These are phyloP conservation scores for Hirsutella thompsonii DNA, from an alignment of 2,329 filamentous ascomycete genomes.

Conservation along the genomic window DNA sequence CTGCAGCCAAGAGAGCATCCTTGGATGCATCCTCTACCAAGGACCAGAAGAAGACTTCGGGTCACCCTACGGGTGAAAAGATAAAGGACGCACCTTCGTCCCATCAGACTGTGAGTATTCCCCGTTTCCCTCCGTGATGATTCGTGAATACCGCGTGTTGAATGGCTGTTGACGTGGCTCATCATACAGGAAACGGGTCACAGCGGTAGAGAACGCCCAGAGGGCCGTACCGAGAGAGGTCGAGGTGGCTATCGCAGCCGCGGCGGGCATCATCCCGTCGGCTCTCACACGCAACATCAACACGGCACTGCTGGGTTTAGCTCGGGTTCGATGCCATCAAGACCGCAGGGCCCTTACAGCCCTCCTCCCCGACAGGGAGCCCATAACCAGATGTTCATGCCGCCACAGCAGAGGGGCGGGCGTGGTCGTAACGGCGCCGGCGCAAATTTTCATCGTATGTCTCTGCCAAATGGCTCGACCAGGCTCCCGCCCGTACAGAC, in stretches of 20 bases:
- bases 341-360: slow-evolving; percentile 27
- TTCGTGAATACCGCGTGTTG: background rate
- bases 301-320: slow-evolving; percentile 17
- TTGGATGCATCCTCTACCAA: slow-evolving; percentile 25
- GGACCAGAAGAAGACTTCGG: slow-evolving; percentile 32
- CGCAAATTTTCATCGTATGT: slow-evolving; percentile 25
- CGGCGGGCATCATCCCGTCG: slow-evolving; percentile 26
- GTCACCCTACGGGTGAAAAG: slow-evolving; percentile 22
- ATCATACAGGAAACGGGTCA: slow-evolving; percentile 14
- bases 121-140: slow-evolving; percentile 2
- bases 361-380: slow-evolving; percentile 28
- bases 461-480: slow-evolving; percentile 21
- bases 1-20: slow-evolving; percentile 30
- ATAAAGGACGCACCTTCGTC: slow-evolving; percentile 24
- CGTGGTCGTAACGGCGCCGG: slow-evolving; percentile 19
- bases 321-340: slow-evolving; percentile 17
- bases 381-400: slow-evolving; percentile 21
- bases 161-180: background rate
- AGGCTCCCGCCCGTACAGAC: slow-evolving; percentile 24
- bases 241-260: slow-evolving; percentile 33
- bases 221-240: slow-evolving; percentile 25
- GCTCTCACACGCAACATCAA: slow-evolving; percentile 21
- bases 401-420: slow-evolving; percentile 20
- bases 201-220: slow-evolving; percentile 18
- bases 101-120: slow-evolving; percentile 25